Base-by-base conservation (phyloP, 164 flowering plant species). In the Annona squamosa region DNA sequence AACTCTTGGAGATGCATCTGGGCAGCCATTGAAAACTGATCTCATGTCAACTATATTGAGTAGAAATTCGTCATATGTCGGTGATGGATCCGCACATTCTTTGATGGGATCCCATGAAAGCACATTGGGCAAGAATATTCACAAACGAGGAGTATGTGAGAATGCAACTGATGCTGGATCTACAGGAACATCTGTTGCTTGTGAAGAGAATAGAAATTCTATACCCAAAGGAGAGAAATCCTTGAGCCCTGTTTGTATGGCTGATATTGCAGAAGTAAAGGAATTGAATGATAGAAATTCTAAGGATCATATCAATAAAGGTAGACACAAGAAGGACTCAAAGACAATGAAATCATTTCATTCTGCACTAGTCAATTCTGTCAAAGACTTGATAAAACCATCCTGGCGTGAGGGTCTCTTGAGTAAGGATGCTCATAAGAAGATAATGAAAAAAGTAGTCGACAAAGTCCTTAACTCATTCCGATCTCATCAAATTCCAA, bases 301-400 rank as follows among this genome's bases (percentile, higher is more conserved):
- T 72, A 75, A 72, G 61, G 76, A 63, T 79, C 75, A 72, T 69
- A 74, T 65, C 45, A 81, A 81, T 63, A 76, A 69, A 57, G 70
- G 64, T 64, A 80, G 76, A 42, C 80, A 72, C 65, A 76, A 72
- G 42, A 83, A 80, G 72, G 94, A 89, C 68, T 77, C 92, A 18
- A 90, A 86, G 82, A 73, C 78, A 5, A 45, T 81, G 71, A 89
- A 84, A 73, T 72, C 78, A 70, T 88, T 91, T 67, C 94, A 91
- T 70, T 77, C 84, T 78, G 87, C 87, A 66, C 90, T 95, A 72
- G 74, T 95, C 63, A 94, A 95, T 45, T 79, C 75, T 70, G 87
- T 89, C 56, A 95, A 95, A 80, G 98, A 88, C 68, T 73, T 90
- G 78, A 75, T 93, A 72, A 93, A 81, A 79, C 99, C 98, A 71